Conservation (phyloP, 495 filamentous ascomycete species). For the Bacidia rubella region DNA sequence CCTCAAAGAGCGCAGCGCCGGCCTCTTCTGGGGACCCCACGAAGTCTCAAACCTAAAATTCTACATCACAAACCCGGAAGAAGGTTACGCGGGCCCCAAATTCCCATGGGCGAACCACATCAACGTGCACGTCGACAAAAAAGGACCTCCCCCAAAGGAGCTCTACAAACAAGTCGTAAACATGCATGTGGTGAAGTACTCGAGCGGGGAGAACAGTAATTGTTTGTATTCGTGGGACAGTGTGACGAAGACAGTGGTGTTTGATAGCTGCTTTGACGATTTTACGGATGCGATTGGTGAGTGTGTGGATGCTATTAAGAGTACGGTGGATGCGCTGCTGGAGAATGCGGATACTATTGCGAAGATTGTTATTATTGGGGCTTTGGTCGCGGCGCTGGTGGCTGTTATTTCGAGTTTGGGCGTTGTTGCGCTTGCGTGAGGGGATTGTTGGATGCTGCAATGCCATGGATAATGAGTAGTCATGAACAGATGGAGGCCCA, state of each 20-base stretch:
- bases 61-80: neutral
- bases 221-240: conserved; percentile 3
- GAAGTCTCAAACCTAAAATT: neutral
- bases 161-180: neutral
- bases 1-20: neutral
- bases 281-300: neutral
- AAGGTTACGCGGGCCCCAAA: conserved; percentile 3
- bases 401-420: conserved; percentile 1
- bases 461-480: no score
- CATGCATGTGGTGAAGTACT: conserved; percentile 2
- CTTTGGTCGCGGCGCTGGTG: neutral
- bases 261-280: conserved; percentile 1
- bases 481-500: no score
- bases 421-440: neutral
- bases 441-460: no score
- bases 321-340: neutral
- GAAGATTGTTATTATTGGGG: neutral
- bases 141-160: neutral
- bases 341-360: conserved; percentile 4
- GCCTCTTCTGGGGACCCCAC: neutral
- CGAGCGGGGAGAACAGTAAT: neutral
- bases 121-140: neutral
- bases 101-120: conserved; percentile 4
- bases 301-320: neutral
- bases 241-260: neutral